These are phyloP conservation scores for Nymphaea thermarum DNA, from an alignment of 164 flowering plant genomes.

Conservation along the genomic window DNA sequence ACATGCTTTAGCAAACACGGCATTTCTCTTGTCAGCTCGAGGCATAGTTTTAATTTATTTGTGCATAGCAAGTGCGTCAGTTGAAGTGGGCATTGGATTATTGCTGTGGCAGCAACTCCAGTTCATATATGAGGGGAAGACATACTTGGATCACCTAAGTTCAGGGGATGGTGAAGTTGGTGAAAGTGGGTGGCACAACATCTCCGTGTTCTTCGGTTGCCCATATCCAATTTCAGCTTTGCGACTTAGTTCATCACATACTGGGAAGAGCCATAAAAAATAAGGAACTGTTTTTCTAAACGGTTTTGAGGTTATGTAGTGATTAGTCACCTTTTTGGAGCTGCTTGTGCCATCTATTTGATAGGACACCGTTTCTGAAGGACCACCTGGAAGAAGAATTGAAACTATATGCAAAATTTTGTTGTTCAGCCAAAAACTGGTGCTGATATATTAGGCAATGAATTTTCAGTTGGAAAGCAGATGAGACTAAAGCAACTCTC, in stretches of 20 bases:
- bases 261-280: constrained; percentile 30
- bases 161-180: constrained; percentile 27
- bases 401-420: no score
- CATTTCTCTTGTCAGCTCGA: constrained; percentile 39
- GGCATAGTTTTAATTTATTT: constrained; percentile 68
- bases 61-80: constrained; percentile 55
- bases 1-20: constrained; percentile 38
- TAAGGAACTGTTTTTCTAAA: not conserved
- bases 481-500: no score
- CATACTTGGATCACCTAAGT: constrained; percentile 52
- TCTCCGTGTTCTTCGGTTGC: constrained; percentile 60
- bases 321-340: not conserved
- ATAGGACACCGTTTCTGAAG: no score
- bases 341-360: no score
- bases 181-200: constrained; percentile 50
- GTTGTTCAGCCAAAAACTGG: no score
- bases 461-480: no score
- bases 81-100: constrained; percentile 48
- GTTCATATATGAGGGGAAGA: constrained; percentile 71
- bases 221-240: constrained; percentile 19
- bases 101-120: constrained; percentile 90
- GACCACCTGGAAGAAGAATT: no score
- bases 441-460: no score
- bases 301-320: not conserved
- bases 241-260: constrained; percentile 24